These are phyloP conservation scores for Croton setiger DNA, from an alignment of 441 rosid species.

Conservation along the genomic window DNA sequence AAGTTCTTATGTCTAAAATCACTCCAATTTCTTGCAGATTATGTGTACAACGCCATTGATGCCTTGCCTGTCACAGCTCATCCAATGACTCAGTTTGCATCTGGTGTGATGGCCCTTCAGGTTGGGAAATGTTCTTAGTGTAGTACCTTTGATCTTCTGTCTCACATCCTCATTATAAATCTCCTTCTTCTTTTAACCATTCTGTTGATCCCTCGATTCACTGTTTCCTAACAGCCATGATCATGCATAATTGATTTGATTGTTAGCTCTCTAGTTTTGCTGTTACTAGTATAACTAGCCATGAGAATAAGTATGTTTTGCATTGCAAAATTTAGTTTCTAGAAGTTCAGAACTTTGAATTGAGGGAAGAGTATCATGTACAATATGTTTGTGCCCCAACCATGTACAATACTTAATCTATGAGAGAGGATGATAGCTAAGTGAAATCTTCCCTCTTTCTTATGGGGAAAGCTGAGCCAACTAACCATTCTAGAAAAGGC, in stretches of 20 bases:
- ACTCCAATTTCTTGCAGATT: constrained; percentile 43
- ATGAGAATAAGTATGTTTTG: not conserved
- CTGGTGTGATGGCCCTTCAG: constrained; percentile 99
- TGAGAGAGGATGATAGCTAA: not conserved
- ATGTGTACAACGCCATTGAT: constrained; percentile 77
- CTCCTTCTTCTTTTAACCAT: not conserved
- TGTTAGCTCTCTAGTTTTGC: not conserved
- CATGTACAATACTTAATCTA: too few relatives aligned
- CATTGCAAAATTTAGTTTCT: not conserved
- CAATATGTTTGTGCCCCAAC: too few relatives aligned
- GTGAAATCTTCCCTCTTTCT: not conserved
- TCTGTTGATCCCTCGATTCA: not conserved
- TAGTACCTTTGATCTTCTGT: constrained; percentile 4
- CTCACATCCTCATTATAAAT: not conserved
- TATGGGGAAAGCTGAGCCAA: not conserved
- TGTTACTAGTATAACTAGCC: not conserved
- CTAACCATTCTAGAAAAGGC: not conserved
- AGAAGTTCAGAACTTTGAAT: not conserved
- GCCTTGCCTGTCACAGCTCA: constrained; percentile 81
- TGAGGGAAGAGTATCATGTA: not conserved
- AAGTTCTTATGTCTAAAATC: constrained; percentile 9
- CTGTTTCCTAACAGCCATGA: not conserved
- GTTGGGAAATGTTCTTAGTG: constrained; percentile 29
- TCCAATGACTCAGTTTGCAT: constrained; percentile 93
- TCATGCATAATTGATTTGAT: not conserved